Base-by-base conservation (phyloP, 2,329 filamentous ascomycete species). In the Dothistroma pini region DNA sequence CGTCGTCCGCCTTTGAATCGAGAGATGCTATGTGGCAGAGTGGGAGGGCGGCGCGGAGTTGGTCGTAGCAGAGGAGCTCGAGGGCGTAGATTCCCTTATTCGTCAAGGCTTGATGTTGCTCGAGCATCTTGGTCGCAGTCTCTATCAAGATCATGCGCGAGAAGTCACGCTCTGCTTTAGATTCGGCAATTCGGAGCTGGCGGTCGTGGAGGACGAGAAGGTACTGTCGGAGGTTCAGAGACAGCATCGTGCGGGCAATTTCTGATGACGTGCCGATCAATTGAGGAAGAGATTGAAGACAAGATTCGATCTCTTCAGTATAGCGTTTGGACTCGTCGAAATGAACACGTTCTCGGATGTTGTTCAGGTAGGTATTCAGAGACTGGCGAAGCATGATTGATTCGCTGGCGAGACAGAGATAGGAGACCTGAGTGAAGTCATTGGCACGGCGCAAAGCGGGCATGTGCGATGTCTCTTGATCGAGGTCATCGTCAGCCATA, bases 401-500 rank as follows among this genome's bases (percentile, higher is more conserved):
- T 38, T 69, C 67, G 49, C 56, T 63, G 6, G 69, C 63, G 3
- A 66, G 32, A 22, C 58, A 63, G 9, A 71, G 65, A 53, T 70
- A 73, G 1, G 71, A 72, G 16, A 66, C 63, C 10, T 59, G 65
- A 0, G 71, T 75, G 57, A 70, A 67, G 29, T 73, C 67, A 32
- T 59, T 57, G 4, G 52, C 14, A 31, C 62, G 61, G 19, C 66
- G 59, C 6, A 66, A 29, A 16, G 65, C 41, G 7, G 69, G 67
- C n/a, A 69, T 41, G 10, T 67, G 66, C 22, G 64, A 61, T 7
- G 66, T 66, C 6, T 67, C 60, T 34, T 63, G 61, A 47, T 67
- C 65, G 19, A 85, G 73, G 9, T 80, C 78, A 32, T 80, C 77
- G 60, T 85, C 81, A 32, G 80, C 76, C 19, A 84, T 70, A 61